Evolutionary conservation across 345 rosid genomes (phyloP).

Genomic region (Eucalyptus grandis): DNA sequence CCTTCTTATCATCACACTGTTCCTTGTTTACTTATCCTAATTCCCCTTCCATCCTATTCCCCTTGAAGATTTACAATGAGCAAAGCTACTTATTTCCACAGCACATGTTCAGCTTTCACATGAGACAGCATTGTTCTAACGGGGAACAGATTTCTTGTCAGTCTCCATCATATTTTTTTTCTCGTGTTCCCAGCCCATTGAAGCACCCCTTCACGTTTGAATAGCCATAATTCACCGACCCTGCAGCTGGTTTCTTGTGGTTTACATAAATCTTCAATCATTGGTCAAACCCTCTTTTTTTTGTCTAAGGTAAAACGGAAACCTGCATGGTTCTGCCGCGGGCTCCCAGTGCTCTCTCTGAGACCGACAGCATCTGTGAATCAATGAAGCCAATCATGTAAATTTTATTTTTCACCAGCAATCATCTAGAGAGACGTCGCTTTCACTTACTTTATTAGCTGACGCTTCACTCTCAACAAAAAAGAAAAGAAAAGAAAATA

Average conservation of each 20-base stretch:
- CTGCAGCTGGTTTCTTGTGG: neutral
- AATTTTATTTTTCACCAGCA: neutral
- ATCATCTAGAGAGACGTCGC: neutral
- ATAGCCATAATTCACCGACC: neutral
- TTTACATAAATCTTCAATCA: neutral
- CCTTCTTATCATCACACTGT: neutral
- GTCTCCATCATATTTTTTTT: neutral
- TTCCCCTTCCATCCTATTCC: neutral
- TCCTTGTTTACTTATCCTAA: neutral
- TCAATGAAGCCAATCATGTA: neutral
- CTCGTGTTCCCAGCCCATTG: neutral
- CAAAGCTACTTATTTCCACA: neutral
- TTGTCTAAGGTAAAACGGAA: neutral
- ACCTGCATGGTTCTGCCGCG: neutral
- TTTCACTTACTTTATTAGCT: neutral
- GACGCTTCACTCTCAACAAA: neutral
- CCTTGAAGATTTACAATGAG: neutral
- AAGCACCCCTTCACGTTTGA: neutral
- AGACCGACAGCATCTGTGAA: neutral
- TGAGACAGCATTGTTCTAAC: neutral
- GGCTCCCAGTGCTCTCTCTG: neutral
- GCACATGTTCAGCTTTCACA: neutral
- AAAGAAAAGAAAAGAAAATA: neutral
- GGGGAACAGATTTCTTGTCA: neutral
- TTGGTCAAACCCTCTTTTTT: neutral